Conservation (phyloP, 1,139 yeast species). For the Pichia norvegensis region DNA sequence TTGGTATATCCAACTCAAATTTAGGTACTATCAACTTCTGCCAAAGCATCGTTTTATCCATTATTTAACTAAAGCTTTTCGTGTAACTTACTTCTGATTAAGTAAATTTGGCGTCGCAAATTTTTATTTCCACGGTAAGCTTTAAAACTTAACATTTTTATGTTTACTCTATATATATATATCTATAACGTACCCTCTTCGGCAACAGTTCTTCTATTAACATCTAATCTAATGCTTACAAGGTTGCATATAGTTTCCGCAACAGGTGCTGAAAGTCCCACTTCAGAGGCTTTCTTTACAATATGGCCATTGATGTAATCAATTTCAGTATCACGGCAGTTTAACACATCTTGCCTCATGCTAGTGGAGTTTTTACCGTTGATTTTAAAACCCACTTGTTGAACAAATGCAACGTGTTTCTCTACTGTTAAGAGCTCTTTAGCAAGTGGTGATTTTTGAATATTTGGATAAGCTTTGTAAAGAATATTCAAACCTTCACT, state of each 20-base stretch:
- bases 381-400: conserved; percentile 22
- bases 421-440: conserved; percentile 12
- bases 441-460: conserved; percentile 15
- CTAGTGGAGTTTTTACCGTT: conserved; percentile 61
- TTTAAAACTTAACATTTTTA: background rate
- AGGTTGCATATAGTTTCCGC: conserved; percentile 44
- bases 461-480: conserved; percentile 31
- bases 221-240: conserved; percentile 36
- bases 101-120: too few relatives aligned
- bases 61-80: background rate
- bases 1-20: conserved; percentile 51
- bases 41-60: conserved; percentile 11
- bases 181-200: background rate
- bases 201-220: conserved; percentile 14
- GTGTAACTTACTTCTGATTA: too few relatives aligned
- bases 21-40: conserved; percentile 13
- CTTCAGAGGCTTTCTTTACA: conserved; percentile 42
- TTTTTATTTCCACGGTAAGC: background rate
- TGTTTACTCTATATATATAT: conserved; percentile 3
- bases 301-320: conserved; percentile 77
- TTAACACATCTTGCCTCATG: conserved; percentile 75
- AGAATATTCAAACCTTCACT: conserved; percentile 41
- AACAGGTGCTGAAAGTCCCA: conserved; percentile 37
- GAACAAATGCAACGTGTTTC: conserved; percentile 28
- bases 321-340: conserved; percentile 61